phyloP scores from a whole-genome alignment of 2,329 filamentous ascomycete species.

The Alternaria gansuensis region DNA sequence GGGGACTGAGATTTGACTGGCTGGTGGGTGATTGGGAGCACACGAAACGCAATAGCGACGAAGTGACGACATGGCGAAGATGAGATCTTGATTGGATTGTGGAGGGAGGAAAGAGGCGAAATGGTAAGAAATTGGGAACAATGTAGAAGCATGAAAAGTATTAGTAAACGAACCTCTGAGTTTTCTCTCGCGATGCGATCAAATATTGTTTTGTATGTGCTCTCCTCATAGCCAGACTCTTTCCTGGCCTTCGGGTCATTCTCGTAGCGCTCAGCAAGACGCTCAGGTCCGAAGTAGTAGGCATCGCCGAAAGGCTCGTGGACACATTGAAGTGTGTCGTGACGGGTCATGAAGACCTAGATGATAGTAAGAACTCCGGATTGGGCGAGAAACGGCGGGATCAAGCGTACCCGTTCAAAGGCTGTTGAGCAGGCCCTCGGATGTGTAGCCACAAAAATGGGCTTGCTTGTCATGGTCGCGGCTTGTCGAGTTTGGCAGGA shows the following conservation, averaged over 20 bases:
- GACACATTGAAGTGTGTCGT: conserved; percentile 79
- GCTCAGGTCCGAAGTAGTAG: conserved; percentile 94
- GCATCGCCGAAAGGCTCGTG: conserved; percentile 98
- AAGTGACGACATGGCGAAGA: conserved; percentile 18
- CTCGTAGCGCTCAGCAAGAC: conserved; percentile 80
- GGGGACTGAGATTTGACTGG: not conserved
- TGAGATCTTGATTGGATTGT: conserved; percentile 1
- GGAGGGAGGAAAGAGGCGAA: not conserved
- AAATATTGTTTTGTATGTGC: conserved; percentile 80
- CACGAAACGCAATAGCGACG: conserved; percentile 27
- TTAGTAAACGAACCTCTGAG: conserved; percentile 70
- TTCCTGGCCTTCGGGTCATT: conserved; percentile 66
- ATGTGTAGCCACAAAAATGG: conserved; percentile 93
- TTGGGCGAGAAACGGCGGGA: conserved; percentile 7
- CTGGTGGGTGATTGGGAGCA: conserved; percentile 7
- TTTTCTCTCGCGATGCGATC: conserved; percentile 76
- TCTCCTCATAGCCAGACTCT: conserved; percentile 71
- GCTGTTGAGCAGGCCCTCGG: conserved; percentile 95
- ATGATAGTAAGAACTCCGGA: conserved; percentile 19
- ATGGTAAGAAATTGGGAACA: not conserved
- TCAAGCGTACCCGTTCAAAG: conserved; percentile 80
- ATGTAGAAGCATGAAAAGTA: conserved; percentile 16
- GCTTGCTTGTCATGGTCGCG: conserved; percentile 73
- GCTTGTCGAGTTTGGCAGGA: conserved; percentile 20
- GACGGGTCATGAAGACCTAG: conserved; percentile 90